Evolutionary conservation across 176 grass and related monocot species (phyloP), one percentile per base, ranked within the genome.

Genomic region (Carex scoparia): DNA sequence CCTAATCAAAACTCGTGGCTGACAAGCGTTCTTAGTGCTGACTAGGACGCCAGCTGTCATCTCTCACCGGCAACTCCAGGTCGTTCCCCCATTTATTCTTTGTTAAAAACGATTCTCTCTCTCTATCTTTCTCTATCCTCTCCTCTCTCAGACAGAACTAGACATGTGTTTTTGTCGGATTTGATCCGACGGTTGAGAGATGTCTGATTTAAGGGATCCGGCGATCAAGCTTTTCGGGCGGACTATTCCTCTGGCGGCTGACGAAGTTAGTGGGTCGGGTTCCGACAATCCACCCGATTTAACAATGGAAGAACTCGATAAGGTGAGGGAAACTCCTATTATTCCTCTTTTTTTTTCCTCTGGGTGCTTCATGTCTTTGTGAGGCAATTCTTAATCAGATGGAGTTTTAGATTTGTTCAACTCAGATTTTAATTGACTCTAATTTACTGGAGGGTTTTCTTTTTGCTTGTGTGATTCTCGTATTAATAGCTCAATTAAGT

Each of bases 181-280:
- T 56, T 65, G 84, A 72, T 59, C 53, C 3, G 40, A 69, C 72
- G 57, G 58, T 65, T 70, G 44, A 70, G 88, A 84, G 79, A 97
- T 97, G 94, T 87, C 85, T 72, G 94, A 94, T 82, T 81, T 73
- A 18, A 89, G 79, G 87, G 92, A 94, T 84, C 89, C 90, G 30
- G 92, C 92, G 38, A 91, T 97, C 88, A 97, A 93, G 89, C 94
- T 97, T 55, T 97, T 97, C 72, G 94, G 94, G 10, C 65, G 85
- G 85, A 90, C 87, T 74, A 97, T 97, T 65, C 94, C 94, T 48
- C 49, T 90, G 58, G 68, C 63, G 8, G 87, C 86, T 2, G 40
- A 87, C 1, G 48, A 48, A 37, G 80, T 78, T 55, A 37, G 37
- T 58, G 31, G 55, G 85, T 54, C 23, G 40, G 78, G 80, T 77